Evolutionary conservation across 306 rosid species (phyloP).

Genomic region (Corylus avellana): DNA sequence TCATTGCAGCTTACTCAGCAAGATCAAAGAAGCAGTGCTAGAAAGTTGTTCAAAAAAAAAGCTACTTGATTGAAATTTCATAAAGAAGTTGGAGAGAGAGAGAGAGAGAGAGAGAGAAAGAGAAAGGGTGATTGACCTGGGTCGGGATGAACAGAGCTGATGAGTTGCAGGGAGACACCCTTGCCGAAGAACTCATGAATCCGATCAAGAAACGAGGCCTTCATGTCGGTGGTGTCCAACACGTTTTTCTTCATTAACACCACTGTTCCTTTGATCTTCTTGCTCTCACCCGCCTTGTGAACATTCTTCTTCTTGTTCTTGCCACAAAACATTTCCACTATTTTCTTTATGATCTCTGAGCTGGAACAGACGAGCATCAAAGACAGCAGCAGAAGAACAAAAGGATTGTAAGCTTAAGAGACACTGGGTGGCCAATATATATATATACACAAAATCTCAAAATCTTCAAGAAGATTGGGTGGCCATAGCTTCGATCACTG

Average conservation of each 20-base stretch:
- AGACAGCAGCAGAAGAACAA: neutral
- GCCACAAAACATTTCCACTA: conserved; percentile 32
- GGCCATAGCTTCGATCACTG: neutral
- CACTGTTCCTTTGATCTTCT: conserved; percentile 57
- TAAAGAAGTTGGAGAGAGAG: too few relatives aligned
- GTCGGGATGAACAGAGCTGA: conserved; percentile 53
- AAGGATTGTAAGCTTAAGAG: neutral
- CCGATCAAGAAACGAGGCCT: conserved; percentile 69
- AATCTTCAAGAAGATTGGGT: neutral
- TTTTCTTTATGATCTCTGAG: conserved; percentile 16
- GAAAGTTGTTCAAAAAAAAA: neutral
- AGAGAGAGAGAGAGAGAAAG: neutral
- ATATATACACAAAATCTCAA: too few relatives aligned
- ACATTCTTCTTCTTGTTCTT: conserved; percentile 26
- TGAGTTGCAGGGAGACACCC: conserved; percentile 77
- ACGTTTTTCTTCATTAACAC: conserved; percentile 73
- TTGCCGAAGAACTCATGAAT: conserved; percentile 77
- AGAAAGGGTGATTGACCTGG: conserved; percentile 48
- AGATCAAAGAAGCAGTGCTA: neutral
- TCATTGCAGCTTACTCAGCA: neutral
- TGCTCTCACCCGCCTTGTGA: conserved; percentile 23
- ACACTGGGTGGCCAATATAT: neutral
- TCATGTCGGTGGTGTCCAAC: conserved; percentile 66
- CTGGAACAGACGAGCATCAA: conserved; percentile 15
- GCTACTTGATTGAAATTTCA: neutral